Percentiles rank a stretch among this genome's conserved stretches.
Evolutionary conservation across 257 asterid genomes (phyloP).

Genomic region (Cordia subcordata): DNA sequence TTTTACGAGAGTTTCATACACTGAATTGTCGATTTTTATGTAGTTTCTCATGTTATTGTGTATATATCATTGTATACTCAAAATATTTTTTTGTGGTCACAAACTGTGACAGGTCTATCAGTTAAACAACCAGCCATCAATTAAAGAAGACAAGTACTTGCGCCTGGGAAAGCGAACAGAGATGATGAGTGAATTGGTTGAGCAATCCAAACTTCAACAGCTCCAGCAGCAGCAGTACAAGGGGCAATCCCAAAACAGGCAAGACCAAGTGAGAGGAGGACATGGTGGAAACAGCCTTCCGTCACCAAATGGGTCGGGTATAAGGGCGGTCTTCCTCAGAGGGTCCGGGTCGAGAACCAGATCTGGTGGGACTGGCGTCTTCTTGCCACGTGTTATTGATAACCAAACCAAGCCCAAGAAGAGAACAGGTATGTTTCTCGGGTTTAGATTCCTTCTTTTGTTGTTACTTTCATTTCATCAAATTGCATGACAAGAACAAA

Average conservation of each 20-base stretch:
- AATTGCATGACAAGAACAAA: too few relatives aligned
- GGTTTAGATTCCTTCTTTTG: too few relatives aligned
- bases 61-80: neutral
- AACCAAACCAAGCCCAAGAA: slow-evolving; percentile 26
- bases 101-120: slow-evolving; percentile 27
- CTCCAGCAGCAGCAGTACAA: slow-evolving; percentile 21
- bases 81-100: neutral
- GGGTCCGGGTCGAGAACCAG: slow-evolving; percentile 44
- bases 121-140: slow-evolving; percentile 42
- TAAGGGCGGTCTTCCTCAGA: slow-evolving; percentile 70
- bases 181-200: slow-evolving; percentile 32
- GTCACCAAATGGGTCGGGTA: slow-evolving; percentile 30
- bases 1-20: too few relatives aligned
- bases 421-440: slow-evolving; percentile 45
- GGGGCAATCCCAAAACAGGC: slow-evolving; percentile 31
- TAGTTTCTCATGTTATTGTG: too few relatives aligned
- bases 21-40: too few relatives aligned
- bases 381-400: slow-evolving; percentile 45
- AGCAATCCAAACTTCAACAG: slow-evolving; percentile 13
- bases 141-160: slow-evolving; percentile 12
- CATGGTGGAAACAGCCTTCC: slow-evolving; percentile 11
- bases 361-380: slow-evolving; percentile 72
- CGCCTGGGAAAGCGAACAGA: slow-evolving; percentile 25
- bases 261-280: slow-evolving; percentile 22
- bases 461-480: too few relatives aligned